These are phyloP conservation scores for Letharia lupina DNA, from an alignment of 495 filamentous ascomycete genomes.

Conservation along the genomic window DNA sequence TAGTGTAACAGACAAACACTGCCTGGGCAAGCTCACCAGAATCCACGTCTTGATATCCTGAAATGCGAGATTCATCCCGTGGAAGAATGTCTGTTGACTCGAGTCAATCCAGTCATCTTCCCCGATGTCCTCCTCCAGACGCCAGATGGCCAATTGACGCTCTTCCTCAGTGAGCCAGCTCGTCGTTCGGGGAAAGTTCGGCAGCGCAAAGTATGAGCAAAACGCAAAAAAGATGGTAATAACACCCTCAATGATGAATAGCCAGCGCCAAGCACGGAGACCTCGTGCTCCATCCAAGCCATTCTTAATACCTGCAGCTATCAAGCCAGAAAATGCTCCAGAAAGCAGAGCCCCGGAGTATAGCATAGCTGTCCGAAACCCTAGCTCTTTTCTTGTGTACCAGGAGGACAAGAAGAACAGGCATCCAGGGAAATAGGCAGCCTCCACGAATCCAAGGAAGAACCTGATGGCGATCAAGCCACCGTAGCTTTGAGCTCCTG, in stretches of 20 bases:
- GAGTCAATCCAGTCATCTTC: conserved; percentile 63
- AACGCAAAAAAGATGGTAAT: conserved; percentile 47
- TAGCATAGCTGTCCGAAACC: conserved; percentile 40
- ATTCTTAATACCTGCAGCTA: conserved; percentile 42
- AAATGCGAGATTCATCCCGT: conserved; percentile 64
- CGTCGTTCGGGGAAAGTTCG: conserved; percentile 75
- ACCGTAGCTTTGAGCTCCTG: conserved; percentile 47
- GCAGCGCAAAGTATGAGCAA: conserved; percentile 53
- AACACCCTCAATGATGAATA: conserved; percentile 73
- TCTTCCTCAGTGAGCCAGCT: conserved; percentile 64
- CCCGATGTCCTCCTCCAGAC: conserved; percentile 70
- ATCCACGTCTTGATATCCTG: conserved; percentile 65
- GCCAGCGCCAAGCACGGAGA: conserved; percentile 54
- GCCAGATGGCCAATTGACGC: conserved; percentile 56
- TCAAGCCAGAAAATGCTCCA: conserved; percentile 60
- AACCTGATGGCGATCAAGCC: conserved; percentile 60
- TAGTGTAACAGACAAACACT: conserved; percentile 13
- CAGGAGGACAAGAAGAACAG: conserved; percentile 43
- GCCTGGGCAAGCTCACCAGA: conserved; percentile 37
- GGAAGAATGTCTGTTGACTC: conserved; percentile 54
- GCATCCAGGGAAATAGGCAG: conserved; percentile 43
- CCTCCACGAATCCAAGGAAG: conserved; percentile 60
- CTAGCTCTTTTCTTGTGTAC: conserved; percentile 46
- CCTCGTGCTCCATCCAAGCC: conserved; percentile 38
- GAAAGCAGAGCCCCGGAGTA: conserved; percentile 43